Evolutionary conservation across 2,329 filamentous ascomycete species (phyloP), one percentile per base, ranked within the genome.

Genomic region (Phyllosticta paracitricarpa): DNA sequence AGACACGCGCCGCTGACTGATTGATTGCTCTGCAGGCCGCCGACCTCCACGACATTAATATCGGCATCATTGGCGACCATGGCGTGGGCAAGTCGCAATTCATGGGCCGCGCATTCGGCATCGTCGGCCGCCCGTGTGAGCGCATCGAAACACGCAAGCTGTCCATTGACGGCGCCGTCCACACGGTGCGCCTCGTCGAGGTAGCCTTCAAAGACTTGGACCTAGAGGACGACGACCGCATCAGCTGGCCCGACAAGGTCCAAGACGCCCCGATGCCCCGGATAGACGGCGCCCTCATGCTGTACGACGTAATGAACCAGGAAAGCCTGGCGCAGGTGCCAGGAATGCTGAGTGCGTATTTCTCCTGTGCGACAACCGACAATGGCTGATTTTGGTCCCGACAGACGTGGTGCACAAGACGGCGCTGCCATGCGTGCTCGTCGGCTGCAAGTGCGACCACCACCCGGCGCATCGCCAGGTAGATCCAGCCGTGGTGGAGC

Each of bases 381-480:
- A 33, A 33, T 33, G 30, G 30, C 30, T 33, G 30, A 33, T 33
- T 7, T 33, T 33, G 19, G 19, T 22, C 19, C 19, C 56, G 25
- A 40, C 40, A 35, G 26, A 26, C 76, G 86, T 87, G 52, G 80
- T 96, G 58, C 83, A 85, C 62, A 88, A 87, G 67, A 85, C 88
- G 19, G 81, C 82, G 25, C 76, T 96, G 51, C 91, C 92, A 8
- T 88, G 88, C 59, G 82, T 93, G 64, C 82, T 97, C 52, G 89
- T 95, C 58, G 90, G 91, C 61, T 93, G 87, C 73, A 97, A 97
- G 79, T 96, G 90, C 78, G 93, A 97, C 73, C 83, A 85, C 57
- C 85, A 87, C 56, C 83, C 87, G 64, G 81, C 83, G 62, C 78
- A 84, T 63, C 86, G 88, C 69, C 83, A 90, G 70, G 80, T 95